These are phyloP conservation scores for Penicillium decumbens DNA, from an alignment of 2,329 filamentous ascomycete species.

Conservation along the genomic window DNA sequence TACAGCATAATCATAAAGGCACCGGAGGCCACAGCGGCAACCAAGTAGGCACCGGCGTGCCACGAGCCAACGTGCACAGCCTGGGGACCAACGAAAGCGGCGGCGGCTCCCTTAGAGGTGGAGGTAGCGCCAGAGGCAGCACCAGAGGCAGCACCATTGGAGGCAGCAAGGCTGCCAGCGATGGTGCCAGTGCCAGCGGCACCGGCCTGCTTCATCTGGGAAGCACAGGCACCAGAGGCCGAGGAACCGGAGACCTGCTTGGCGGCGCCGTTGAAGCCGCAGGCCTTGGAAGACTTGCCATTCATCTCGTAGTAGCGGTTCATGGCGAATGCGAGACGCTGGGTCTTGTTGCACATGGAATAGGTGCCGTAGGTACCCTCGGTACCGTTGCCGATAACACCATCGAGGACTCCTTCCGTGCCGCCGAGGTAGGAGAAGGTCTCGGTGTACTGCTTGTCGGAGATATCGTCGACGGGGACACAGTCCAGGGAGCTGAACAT, in stretches of 20 bases:
- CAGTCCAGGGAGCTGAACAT: conserved; percentile 74
- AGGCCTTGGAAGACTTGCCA: conserved; percentile 35
- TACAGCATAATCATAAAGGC: conserved; percentile 48
- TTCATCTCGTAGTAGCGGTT: conserved; percentile 45
- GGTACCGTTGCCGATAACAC: conserved; percentile 39
- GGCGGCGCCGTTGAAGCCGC: conserved; percentile 45
- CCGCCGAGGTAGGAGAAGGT: conserved; percentile 60
- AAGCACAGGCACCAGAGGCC: conserved; percentile 17
- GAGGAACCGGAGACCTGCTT: conserved; percentile 29
- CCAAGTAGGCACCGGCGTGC: conserved; percentile 43
- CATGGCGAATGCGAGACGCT: conserved; percentile 47
- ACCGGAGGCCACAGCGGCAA: conserved; percentile 42
- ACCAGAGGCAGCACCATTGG: conserved; percentile 5
- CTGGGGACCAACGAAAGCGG: conserved; percentile 27
- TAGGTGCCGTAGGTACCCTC: conserved; percentile 46
- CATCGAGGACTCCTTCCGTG: conserved; percentile 33
- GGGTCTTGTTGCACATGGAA: conserved; percentile 44
- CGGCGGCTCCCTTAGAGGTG: conserved; percentile 34
- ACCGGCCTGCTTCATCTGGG: conserved; percentile 35
- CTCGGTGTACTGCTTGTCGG: conserved; percentile 56
- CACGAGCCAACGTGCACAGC: conserved; percentile 38
- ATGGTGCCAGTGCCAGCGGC: conserved; percentile 39
- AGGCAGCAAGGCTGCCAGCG: conserved; percentile 34
- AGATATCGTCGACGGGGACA: conserved; percentile 56
- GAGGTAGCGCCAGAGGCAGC: conserved; percentile 16